Evolutionary conservation across 345 rosid species (phyloP), one percentile per base, ranked within the genome.

Genomic region (Bretschneidera sinensis): DNA sequence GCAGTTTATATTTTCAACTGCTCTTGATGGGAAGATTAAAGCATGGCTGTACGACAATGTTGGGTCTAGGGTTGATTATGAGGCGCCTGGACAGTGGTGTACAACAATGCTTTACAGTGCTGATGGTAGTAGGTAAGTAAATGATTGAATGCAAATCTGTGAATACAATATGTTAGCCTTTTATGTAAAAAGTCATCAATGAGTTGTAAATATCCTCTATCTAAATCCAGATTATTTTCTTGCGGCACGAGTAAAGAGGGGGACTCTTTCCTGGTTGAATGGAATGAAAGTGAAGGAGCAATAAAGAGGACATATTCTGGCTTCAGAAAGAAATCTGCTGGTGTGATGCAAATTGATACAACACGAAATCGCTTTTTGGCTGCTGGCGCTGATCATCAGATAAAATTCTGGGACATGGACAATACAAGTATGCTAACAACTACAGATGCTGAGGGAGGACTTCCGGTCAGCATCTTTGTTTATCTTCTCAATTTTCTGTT

Each of bases 1-100:
- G 67, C 86, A 88, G 98, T 91, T 91, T 59, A 76, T 91, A 62
- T 88, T 91, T 69, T 92, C 98, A 66, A 92, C 98, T 31, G 85
- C 96, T 48, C 47, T 74, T 3, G 92, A 92, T 79, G 98, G 98
- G 24, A 92, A 85, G 75, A 89, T 92, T 62, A 92, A 92, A 78
- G 96, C 98, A 33, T 89, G 96, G 98, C 76, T 87, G 50, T 85
- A 92, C 77, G 98, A 86, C 65, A 73, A 76, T 45, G 33, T 66
- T 70, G 96, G 98, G 34, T 85, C 96, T 33, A 78, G 95, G 68
- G 92, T 87, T 64, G 95, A 86, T 65, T 92, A 89, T 59, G 89
- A 89, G 35, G 92, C 98, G 69, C 98, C 98, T 21, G 95, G 98
- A 49, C 84, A 55, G 17, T 78, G 92, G 85, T 84, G 95, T 67